phyloP scores from a whole-genome alignment of 768 basidiomycete genomes.

The Phaeolepiota aurea region DNA sequence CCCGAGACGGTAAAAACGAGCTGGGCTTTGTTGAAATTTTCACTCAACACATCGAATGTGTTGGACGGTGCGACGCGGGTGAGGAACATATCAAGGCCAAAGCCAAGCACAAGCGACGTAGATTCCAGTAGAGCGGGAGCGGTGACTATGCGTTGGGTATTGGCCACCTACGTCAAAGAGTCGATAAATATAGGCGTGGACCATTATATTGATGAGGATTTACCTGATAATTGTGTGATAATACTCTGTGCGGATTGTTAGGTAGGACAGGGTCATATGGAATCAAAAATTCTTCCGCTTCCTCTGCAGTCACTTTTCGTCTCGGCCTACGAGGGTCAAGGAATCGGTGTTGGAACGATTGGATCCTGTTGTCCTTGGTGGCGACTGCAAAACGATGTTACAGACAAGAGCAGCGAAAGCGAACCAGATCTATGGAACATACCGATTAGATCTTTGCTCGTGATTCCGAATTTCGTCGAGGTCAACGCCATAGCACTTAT shows the following conservation, averaged over 20 bases:
- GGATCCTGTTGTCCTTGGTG: slow-evolving; percentile 63
- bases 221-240: slow-evolving; percentile 44
- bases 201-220: background rate
- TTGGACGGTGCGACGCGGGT: slow-evolving; percentile 80
- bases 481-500: slow-evolving; percentile 70
- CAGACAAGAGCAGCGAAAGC: slow-evolving; percentile 31
- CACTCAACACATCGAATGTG: slow-evolving; percentile 88
- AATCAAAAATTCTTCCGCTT: slow-evolving; percentile 79
- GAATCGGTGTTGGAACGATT: slow-evolving; percentile 61
- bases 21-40: slow-evolving; percentile 90
- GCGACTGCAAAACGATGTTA: slow-evolving; percentile 49
- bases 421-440: slow-evolving; percentile 68
- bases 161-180: slow-evolving; percentile 48
- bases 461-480: slow-evolving; percentile 81
- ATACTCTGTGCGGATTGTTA: slow-evolving; percentile 50
- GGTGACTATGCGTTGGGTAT: slow-evolving; percentile 61
- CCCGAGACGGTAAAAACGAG: slow-evolving; percentile 75
- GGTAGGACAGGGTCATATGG: slow-evolving; percentile 78
- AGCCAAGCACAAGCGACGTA: slow-evolving; percentile 80
- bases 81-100: slow-evolving; percentile 85
- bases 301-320: slow-evolving; percentile 63
- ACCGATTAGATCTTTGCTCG: slow-evolving; percentile 83
- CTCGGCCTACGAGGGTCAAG: slow-evolving; percentile 81
- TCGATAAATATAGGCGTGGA: background rate
- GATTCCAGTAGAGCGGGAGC: slow-evolving; percentile 86